Conservation (phyloP, 2,329 filamentous ascomycete genomes). For the Ilyonectria robusta region DNA sequence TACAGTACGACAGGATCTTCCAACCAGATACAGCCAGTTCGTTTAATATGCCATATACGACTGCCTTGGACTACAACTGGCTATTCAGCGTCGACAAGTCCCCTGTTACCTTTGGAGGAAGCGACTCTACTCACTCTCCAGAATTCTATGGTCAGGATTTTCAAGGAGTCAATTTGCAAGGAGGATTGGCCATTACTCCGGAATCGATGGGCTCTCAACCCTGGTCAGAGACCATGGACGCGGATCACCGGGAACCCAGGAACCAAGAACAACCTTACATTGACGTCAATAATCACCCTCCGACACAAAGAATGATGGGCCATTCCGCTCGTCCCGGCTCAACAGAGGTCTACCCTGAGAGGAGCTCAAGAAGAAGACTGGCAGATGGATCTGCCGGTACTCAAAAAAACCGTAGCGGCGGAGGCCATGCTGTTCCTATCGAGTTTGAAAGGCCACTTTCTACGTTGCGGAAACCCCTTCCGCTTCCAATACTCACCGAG, state of each 20-base stretch:
- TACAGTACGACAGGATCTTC: conserved; percentile 67
- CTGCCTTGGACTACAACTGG: conserved; percentile 74
- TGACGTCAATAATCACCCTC: not conserved
- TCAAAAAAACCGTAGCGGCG: conserved; percentile 6
- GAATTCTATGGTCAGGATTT: conserved; percentile 11
- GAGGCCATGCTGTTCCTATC: conserved; percentile 8
- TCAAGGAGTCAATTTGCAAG: conserved; percentile 19
- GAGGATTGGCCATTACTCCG: conserved; percentile 28
- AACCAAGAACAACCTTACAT: conserved; percentile 5
- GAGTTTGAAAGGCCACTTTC: conserved; percentile 50
- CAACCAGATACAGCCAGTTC: conserved; percentile 74
- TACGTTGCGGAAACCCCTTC: conserved; percentile 33
- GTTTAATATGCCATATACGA: conserved; percentile 77
- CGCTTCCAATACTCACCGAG: conserved; percentile 56
- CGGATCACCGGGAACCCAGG: conserved; percentile 12
- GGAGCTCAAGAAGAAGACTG: conserved; percentile 15
- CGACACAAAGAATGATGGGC: not conserved
- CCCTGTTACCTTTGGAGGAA: conserved; percentile 9
- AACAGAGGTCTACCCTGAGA: conserved; percentile 10
- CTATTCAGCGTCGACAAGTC: conserved; percentile 65
- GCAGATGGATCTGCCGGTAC: conserved; percentile 4
- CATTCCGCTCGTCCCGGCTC: not conserved
- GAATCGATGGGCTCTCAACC: conserved; percentile 39
- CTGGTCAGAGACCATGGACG: conserved; percentile 29
- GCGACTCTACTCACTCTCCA: conserved; percentile 6